Evolutionary conservation across 1,284 basidiomycete genomes (phyloP), one percentile per base, ranked within the genome.

Genomic region (Megacollybia platyphylla): DNA sequence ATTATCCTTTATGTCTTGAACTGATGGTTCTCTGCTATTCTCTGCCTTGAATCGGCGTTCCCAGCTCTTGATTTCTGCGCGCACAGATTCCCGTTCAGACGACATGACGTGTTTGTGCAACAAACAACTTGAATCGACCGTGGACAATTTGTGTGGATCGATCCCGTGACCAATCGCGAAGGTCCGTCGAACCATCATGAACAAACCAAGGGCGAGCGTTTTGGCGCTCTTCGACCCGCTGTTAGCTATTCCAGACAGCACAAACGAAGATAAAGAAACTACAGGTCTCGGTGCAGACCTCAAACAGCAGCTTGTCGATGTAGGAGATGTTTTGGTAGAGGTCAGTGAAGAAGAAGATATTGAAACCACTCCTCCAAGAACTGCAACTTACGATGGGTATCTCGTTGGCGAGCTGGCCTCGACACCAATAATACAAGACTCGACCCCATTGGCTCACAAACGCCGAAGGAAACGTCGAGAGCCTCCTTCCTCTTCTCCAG

Each of bases 1-100:
- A 43, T 76, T 68, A 26, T 65, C 61, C 56, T 75, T 87, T 51
- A 92, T 89, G 55, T 92, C 89, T 30, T 87, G 72, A 24, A 88
- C 67, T 7, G 77, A 74, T 0, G 89, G 83, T 31, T 76, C 70
- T 49, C 77, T 69, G 29, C 69, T 72, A 57, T 88, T 61, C 3
- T 57, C 53, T 0, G 67, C 60, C 47, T 70, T 76, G 61, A 92
- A 93, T 5, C 67, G 64, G 51, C 79, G 79, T 55, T 92, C 89
- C 84, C 88, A 93, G 29, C 67, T 49, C 58, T 92, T 92, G 51
- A 93, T 81, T 50, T 86, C 75, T 42, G 81, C 67, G 30, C 80
- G 79, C 39, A 90, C 47, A 41, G 66, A 59, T 47, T 70, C 61
- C 66, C 72, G 70, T 41, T 44, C 15, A 2, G 13, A 39, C 4